phyloP scores from a whole-genome alignment of 129 eudicot species.

The Calendula officinalis region DNA sequence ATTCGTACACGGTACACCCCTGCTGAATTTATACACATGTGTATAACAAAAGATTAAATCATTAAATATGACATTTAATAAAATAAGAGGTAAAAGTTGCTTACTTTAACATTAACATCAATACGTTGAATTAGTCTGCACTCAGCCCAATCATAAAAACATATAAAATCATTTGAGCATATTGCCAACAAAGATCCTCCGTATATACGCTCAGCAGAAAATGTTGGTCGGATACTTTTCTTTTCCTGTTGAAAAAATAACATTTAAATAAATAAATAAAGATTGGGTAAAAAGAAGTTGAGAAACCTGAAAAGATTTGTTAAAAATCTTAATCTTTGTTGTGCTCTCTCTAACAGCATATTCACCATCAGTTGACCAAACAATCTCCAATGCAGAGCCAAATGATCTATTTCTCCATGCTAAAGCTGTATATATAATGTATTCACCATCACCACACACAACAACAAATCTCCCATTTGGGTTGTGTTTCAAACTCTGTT shows the following conservation, averaged over 20 bases:
- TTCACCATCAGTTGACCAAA: slow-evolving; percentile 94
- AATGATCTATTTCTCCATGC: not conserved
- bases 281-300: not conserved
- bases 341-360: slow-evolving; percentile 96
- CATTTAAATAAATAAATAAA: no score
- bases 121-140: slow-evolving; percentile 61
- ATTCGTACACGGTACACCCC: not conserved
- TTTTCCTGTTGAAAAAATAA: no score
- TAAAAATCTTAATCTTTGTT: slow-evolving; percentile 64
- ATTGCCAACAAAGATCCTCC: slow-evolving; percentile 66
- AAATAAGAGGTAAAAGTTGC: slow-evolving; percentile 38
- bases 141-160: slow-evolving; percentile 76
- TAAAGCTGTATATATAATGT: not conserved
- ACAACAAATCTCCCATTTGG: not conserved
- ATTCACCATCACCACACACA: not conserved
- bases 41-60: not conserved
- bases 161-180: slow-evolving; percentile 74
- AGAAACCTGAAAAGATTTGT: not conserved
- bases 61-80: not conserved
- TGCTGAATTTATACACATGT: not conserved
- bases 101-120: slow-evolving; percentile 21
- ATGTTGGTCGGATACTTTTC: slow-evolving; percentile 28
- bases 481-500: not conserved
- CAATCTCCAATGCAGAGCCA: slow-evolving; percentile 27
- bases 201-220: slow-evolving; percentile 61